Evolutionary conservation across 495 filamentous ascomycete genomes (phyloP), one percentile per base, ranked within the genome.

Genomic region (Aspergillus egyptiacus): DNA sequence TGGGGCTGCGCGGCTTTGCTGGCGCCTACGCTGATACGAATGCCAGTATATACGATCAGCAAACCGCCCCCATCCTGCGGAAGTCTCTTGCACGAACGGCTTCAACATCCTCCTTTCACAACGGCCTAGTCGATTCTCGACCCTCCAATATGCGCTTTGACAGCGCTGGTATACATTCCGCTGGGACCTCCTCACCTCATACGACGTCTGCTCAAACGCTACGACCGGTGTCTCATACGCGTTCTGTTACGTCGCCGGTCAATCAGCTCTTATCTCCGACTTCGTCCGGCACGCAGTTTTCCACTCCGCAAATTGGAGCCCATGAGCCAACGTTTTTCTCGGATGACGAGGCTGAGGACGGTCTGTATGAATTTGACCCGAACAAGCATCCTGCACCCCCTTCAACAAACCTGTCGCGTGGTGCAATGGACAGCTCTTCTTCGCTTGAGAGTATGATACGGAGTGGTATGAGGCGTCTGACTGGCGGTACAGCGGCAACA

Each of bases 11-110:
- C 23, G 80, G 77, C 11, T 79, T 83, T 50, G 83, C 49, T 68
- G 85, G 71, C 65, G 79, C 68, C 69, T 63, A 84, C 38, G 81
- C 81, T 28, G 89, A 95, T 50, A 83, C 82, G 24, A 85, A 82
- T 14, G 88, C 90, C 10, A 84, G 89, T 60, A 74, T 96, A 3
- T 97, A 98, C 62, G 91, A 97, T 60, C 91, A 91, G 59, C 86
- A 95, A 57, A 94, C 91, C 10, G 77, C 91, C 3, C 93, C 93
- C 0, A 95, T 98, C 44, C 70, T 97, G 13, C 83, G 89, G 54
- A 87, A 89, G 55, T 91, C 87, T 0, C 76, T 91, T 25, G 80
- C 75, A 10, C 75, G 83, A 15, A 87, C 84, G 13, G 76, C 79
- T 18, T 88, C 83, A 28, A 75, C 80, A 3, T 79, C 82, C 0